phyloP scores from a whole-genome alignment of 768 basidiomycete genomes.

The Tulasnella sp. region DNA sequence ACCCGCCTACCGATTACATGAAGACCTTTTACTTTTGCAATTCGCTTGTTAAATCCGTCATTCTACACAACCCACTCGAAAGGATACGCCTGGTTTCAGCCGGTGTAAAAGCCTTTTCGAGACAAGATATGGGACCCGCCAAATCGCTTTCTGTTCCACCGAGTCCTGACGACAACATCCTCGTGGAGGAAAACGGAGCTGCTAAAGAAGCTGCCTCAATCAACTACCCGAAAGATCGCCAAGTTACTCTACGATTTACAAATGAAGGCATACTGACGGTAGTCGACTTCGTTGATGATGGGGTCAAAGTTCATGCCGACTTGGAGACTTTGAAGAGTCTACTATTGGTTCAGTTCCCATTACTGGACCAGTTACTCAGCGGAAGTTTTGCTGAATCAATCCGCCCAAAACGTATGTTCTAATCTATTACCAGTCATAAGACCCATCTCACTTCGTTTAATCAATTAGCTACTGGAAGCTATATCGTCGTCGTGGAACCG shows the following conservation, averaged over 20 bases:
- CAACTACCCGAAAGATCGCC: conserved; percentile 40
- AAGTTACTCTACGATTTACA: conserved; percentile 67
- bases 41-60: conserved; percentile 73
- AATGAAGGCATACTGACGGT: conserved; percentile 82
- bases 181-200: neutral
- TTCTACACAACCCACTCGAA: conserved; percentile 75
- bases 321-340: conserved; percentile 59
- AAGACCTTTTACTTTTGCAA: conserved; percentile 88
- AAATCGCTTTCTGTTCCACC: conserved; percentile 42
- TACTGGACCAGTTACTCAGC: conserved; percentile 54
- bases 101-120: conserved; percentile 90
- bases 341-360: conserved; percentile 75
- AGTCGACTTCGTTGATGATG: conserved; percentile 71
- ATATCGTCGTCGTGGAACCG: conserved; percentile 64
- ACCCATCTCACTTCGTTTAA: conserved; percentile 22
- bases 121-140: conserved; percentile 65
- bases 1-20: conserved; percentile 49
- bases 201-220: neutral
- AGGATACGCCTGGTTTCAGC: conserved; percentile 83
- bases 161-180: conserved; percentile 42
- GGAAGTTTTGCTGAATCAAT: conserved; percentile 57
- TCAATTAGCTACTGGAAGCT: conserved; percentile 59
- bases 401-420: conserved; percentile 51
- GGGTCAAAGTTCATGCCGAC: conserved; percentile 57
- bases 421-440: neutral